These are phyloP conservation scores for Tardiomyces depauwii DNA, from an alignment of 1,139 yeast species.

Conservation along the genomic window DNA sequence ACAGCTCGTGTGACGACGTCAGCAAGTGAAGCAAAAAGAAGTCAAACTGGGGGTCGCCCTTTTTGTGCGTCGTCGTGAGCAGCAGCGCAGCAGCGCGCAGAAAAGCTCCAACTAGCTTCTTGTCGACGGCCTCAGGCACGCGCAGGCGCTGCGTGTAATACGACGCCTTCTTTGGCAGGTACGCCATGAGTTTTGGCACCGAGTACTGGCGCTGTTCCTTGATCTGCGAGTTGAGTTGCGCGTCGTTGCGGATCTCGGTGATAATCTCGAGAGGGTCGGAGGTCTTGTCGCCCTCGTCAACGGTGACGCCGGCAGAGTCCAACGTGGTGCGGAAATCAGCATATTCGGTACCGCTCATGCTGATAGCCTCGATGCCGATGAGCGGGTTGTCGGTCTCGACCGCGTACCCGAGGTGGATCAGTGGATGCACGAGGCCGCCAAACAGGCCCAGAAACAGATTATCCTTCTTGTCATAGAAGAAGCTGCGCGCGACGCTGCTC, in stretches of 20 bases:
- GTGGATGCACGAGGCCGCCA: constrained; percentile 21
- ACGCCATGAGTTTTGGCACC: constrained; percentile 3
- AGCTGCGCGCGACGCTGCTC: constrained; percentile 14
- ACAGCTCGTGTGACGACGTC: constrained; percentile 20
- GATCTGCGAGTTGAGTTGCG: constrained; percentile 9
- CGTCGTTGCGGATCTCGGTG: constrained; percentile 12
- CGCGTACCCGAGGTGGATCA: constrained; percentile 27
- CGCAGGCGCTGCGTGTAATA: constrained; percentile 8
- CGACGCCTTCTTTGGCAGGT: constrained; percentile 7
- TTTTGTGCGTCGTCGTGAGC: constrained; percentile 17
- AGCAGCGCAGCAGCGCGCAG: constrained; percentile 9
- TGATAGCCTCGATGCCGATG: constrained; percentile 23
- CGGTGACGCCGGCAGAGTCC: constrained; percentile 1
- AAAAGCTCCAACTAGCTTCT: constrained; percentile 12
- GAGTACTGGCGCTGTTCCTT: constrained; percentile 4
- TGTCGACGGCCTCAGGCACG: constrained; percentile 7
- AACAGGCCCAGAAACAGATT: constrained; percentile 14
- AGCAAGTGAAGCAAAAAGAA: constrained; percentile 22
- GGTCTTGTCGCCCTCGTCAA: constrained; percentile 1
- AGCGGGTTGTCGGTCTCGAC: constrained; percentile 20
- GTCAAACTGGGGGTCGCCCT: constrained; percentile 15
- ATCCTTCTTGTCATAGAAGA: constrained; percentile 4
- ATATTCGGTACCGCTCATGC: constrained; percentile 12
- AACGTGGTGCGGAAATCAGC: constrained; percentile 2
- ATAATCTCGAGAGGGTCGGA: constrained; percentile 9